These are phyloP conservation scores for Barnettozyma populi DNA, from an alignment of 805 yeast species.

Conservation along the genomic window DNA sequence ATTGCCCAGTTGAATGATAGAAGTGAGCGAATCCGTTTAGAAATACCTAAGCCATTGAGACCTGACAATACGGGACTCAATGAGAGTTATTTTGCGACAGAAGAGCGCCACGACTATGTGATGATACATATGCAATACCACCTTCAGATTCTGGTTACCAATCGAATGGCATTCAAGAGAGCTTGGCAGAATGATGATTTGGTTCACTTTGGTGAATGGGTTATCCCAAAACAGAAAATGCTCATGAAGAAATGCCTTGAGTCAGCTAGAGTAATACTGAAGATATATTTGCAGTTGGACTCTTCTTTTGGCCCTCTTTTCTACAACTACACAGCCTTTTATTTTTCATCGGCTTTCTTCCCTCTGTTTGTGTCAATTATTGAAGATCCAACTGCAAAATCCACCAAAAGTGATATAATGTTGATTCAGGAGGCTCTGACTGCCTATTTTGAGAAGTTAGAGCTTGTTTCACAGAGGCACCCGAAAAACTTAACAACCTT, in stretches of 20 bases:
- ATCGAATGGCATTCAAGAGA: conserved; percentile 24
- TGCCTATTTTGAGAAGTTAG: conserved; percentile 7
- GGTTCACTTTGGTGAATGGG: conserved; percentile 4
- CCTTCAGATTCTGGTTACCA: conserved; percentile 17
- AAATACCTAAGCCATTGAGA: conserved; percentile 11
- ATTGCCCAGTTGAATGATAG: conserved; percentile 16
- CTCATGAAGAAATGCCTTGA: conserved; percentile 18
- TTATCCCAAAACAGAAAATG: conserved; percentile 13
- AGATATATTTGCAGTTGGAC: conserved; percentile 6
- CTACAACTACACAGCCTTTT: conserved; percentile 14
- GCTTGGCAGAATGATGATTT: conserved; percentile 22
- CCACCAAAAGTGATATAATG: conserved; percentile 13
- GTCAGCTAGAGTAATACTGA: conserved; percentile 18
- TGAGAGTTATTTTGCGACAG: background rate
- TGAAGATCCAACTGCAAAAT: conserved; percentile 17
- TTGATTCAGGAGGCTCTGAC: conserved; percentile 9
- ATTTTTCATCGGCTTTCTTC: conserved; percentile 22
- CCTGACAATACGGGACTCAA: conserved; percentile 11
- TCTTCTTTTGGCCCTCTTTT: conserved; percentile 7
- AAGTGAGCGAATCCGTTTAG: conserved; percentile 11
- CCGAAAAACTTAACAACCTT: conserved; percentile 9
- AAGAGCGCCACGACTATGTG: conserved; percentile 7
- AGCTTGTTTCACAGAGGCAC: background rate
- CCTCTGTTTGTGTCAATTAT: conserved; percentile 20
- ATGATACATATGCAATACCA: conserved; percentile 19